A percentile compares a stretch with the other conserved stretches of the same genome.
These are phyloP conservation scores for Pogostemon cablin DNA, from an alignment of 257 asterid species.

Conservation along the genomic window DNA sequence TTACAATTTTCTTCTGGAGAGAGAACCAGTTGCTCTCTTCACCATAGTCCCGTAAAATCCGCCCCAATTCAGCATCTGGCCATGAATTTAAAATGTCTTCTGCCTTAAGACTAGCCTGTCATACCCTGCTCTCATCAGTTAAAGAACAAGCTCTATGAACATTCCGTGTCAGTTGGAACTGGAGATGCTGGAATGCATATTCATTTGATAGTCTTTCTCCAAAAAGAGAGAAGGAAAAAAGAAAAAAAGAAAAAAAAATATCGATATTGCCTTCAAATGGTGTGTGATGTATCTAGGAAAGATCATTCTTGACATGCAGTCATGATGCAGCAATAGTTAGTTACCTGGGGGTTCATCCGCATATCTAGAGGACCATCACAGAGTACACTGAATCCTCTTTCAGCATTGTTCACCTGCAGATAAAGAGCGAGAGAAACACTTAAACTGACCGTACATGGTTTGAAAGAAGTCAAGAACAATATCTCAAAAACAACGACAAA, in stretches of 20 bases:
- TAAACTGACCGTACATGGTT: background rate
- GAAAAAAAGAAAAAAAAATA: too few relatives aligned
- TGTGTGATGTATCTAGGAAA: slow-evolving; percentile 1
- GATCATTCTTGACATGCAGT: background rate
- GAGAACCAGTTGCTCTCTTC: slow-evolving; percentile 93
- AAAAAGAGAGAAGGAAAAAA: slow-evolving; percentile 6
- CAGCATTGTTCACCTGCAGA: slow-evolving; percentile 81
- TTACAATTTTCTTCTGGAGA: slow-evolving; percentile 76
- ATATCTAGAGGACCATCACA: slow-evolving; percentile 93
- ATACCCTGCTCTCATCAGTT: slow-evolving; percentile 68
- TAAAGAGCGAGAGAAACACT: slow-evolving; percentile 24
- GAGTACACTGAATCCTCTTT: slow-evolving; percentile 92
- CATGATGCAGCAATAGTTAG: slow-evolving; percentile 24
- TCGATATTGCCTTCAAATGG: background rate
- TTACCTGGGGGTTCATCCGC: slow-evolving; percentile 98
- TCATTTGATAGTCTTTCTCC: slow-evolving; percentile 6
- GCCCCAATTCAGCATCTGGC: slow-evolving; percentile 91
- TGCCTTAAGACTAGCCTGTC: slow-evolving; percentile 89
- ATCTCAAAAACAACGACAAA: background rate
- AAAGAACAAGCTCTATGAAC: slow-evolving; percentile 37
- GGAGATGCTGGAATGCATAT: background rate
- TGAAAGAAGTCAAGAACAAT: background rate
- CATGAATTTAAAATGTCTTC: slow-evolving; percentile 90
- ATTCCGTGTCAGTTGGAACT: slow-evolving; percentile 19
- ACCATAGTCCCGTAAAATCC: slow-evolving; percentile 85